A percentile compares a stretch with the other conserved stretches of the same genome.
Evolutionary conservation across 495 filamentous ascomycete species (phyloP).

Genomic region (Rostrohypoxylon terebratum): DNA sequence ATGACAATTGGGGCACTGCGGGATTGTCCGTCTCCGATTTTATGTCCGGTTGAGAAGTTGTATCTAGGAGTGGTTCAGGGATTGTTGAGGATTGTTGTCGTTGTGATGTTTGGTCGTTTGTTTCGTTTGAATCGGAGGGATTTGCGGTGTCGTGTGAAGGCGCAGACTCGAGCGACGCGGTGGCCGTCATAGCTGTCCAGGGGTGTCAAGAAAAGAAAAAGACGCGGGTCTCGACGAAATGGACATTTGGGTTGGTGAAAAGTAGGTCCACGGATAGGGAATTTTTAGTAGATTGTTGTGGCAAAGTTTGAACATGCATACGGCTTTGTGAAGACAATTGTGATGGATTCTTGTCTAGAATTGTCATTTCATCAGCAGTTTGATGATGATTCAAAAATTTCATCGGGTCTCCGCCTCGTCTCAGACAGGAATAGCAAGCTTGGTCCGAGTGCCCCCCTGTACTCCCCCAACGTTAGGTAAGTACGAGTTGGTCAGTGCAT

Average conservation of each 20-base stretch:
- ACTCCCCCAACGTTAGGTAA: constrained; percentile 8
- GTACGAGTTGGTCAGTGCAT: constrained; percentile 27
- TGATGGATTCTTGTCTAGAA: constrained; percentile 56
- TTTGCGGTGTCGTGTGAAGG: constrained; percentile 56
- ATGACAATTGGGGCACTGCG: constrained; percentile 24
- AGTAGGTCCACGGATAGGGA: constrained; percentile 70
- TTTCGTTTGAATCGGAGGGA: constrained; percentile 37
- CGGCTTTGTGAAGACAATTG: constrained; percentile 54
- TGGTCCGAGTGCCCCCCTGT: constrained; percentile 31
- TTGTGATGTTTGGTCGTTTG: constrained; percentile 26
- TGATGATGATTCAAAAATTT: constrained; percentile 58
- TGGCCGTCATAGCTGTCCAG: constrained; percentile 62
- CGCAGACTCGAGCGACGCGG: constrained; percentile 60
- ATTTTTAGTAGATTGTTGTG: constrained; percentile 60
- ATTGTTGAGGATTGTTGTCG: not conserved
- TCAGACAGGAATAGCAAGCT: constrained; percentile 43
- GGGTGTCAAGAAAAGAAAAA: constrained; percentile 52
- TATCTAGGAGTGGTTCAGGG: not conserved
- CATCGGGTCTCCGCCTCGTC: constrained; percentile 50
- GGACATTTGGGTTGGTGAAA: constrained; percentile 70
- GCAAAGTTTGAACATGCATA: constrained; percentile 73
- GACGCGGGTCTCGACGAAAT: constrained; percentile 75
- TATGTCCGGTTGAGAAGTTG: constrained; percentile 1
- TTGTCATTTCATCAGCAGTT: constrained; percentile 57
- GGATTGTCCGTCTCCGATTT: constrained; percentile 28